Conservation (phyloP, 129 eudicot genomes). For the Dittrichia graveolens region DNA sequence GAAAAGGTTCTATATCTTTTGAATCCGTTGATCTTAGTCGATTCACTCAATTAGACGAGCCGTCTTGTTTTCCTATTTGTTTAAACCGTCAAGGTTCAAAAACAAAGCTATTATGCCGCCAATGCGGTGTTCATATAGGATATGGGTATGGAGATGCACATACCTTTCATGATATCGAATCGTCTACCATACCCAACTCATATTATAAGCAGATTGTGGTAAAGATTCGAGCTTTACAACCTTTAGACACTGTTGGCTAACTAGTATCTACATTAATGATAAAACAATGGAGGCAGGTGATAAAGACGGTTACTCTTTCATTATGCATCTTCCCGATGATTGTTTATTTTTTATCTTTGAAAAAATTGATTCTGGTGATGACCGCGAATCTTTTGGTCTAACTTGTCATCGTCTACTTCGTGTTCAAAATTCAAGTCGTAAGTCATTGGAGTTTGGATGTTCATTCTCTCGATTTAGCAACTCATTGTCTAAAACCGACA, state of each 20-base stretch:
- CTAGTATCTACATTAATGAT: not conserved
- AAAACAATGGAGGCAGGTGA: constrained; percentile 16
- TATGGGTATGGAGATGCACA: constrained; percentile 54
- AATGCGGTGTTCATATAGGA: constrained; percentile 66
- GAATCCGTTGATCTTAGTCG: constrained; percentile 70
- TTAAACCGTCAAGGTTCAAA: constrained; percentile 50
- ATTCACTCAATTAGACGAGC: constrained; percentile 69
- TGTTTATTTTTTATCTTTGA: constrained; percentile 59
- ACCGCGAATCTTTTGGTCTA: constrained; percentile 83
- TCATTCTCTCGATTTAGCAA: constrained; percentile 37
- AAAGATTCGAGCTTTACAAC: constrained; percentile 64
- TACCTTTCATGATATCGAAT: constrained; percentile 48
- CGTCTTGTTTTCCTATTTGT: constrained; percentile 59
- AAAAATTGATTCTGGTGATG: constrained; percentile 46
- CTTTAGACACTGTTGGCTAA: constrained; percentile 52
- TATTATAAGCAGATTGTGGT: constrained; percentile 56
- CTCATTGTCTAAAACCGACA: constrained; percentile 37
- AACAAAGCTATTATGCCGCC: constrained; percentile 73
- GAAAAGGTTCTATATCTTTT: constrained; percentile 70
- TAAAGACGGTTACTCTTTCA: constrained; percentile 27
- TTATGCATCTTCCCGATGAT: constrained; percentile 73
- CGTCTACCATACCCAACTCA: constrained; percentile 51
- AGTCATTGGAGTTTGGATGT: constrained; percentile 67
- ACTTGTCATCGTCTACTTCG: constrained; percentile 79
- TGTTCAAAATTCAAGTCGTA: constrained; percentile 63